phyloP scores from a whole-genome alignment of 306 rosid genomes.

The Trifolium dubium region DNA sequence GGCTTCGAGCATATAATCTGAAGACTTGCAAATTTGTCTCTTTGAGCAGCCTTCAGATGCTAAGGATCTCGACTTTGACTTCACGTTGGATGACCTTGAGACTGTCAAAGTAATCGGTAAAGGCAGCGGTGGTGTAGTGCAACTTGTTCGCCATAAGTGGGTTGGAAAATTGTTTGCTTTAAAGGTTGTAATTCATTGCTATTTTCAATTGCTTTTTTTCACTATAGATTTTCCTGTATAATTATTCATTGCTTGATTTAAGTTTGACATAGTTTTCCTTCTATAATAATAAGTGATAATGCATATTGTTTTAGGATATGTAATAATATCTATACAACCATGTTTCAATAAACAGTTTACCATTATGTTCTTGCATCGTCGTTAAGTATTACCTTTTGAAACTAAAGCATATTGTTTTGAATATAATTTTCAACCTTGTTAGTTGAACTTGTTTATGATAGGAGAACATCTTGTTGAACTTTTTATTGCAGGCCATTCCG shows the following conservation, averaged over 20 bases:
- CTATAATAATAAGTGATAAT: constrained; percentile 6
- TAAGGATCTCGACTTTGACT: constrained; percentile 75
- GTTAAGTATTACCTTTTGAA: constrained; percentile 18
- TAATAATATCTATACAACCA: background rate
- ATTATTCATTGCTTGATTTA: constrained; percentile 10
- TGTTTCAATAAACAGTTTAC: background rate
- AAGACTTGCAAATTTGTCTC: constrained; percentile 39
- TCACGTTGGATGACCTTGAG: constrained; percentile 88
- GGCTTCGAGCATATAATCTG: constrained; percentile 28
- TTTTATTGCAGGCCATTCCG: constrained; percentile 77
- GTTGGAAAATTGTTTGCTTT: constrained; percentile 84
- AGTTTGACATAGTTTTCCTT: constrained; percentile 28
- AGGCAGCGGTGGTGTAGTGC: constrained; percentile 97
- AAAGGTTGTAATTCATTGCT: constrained; percentile 62
- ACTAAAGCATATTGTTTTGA: constrained; percentile 10
- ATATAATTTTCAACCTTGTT: constrained; percentile 13
- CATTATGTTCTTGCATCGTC: constrained; percentile 14
- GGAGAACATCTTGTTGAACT: constrained; percentile 23
- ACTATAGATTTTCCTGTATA: constrained; percentile 24
- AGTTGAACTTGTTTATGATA: constrained; percentile 1
- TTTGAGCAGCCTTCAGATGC: constrained; percentile 69
- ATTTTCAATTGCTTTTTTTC: constrained; percentile 18
- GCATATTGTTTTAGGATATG: constrained; percentile 8
- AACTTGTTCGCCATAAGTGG: constrained; percentile 98
- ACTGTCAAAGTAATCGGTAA: constrained; percentile 90